These are phyloP conservation scores for Trichoderma hamatum DNA, from an alignment of 2,329 filamentous ascomycete genomes.

Conservation along the genomic window DNA sequence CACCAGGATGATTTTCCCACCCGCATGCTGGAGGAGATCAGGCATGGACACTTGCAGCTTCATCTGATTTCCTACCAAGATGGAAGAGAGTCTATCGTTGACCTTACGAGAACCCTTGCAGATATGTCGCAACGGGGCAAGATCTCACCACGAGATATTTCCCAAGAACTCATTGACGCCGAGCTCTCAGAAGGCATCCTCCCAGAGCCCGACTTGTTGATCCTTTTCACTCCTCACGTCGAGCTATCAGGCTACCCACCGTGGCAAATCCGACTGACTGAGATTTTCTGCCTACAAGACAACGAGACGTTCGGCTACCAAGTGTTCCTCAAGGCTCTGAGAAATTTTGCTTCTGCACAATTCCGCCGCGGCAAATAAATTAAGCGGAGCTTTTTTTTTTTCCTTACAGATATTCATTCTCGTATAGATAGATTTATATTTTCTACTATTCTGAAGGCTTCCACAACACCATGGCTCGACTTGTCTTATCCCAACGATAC, in stretches of 20 bases:
- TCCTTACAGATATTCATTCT: constrained; percentile 26
- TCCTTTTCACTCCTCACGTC: constrained; percentile 83
- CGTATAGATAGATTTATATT: constrained; percentile 16
- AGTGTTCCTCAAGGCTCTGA: constrained; percentile 82
- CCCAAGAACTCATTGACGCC: constrained; percentile 81
- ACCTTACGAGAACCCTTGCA: constrained; percentile 89
- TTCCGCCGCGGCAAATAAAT: constrained; percentile 76
- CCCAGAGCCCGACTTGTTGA: constrained; percentile 84
- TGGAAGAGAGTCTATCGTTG: constrained; percentile 89
- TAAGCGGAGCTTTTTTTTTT: neutral
- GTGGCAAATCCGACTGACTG: constrained; percentile 92
- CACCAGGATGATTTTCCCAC: constrained; percentile 45
- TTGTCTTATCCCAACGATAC: constrained; percentile 66
- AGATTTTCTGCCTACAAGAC: constrained; percentile 82
- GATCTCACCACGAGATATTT: constrained; percentile 79
- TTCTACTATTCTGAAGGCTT: constrained; percentile 32
- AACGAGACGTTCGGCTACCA: constrained; percentile 90
- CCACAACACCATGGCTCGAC: constrained; percentile 53
- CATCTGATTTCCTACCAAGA: constrained; percentile 86
- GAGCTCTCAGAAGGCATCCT: constrained; percentile 81
- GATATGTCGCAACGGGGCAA: constrained; percentile 94
- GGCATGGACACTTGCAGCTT: constrained; percentile 55
- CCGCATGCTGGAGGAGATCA: constrained; percentile 35
- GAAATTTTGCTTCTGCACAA: constrained; percentile 82
- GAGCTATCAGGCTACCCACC: constrained; percentile 90